Evolutionary conservation across 805 yeast species (phyloP), one percentile per base, ranked within the genome.

Genomic region (Kuraishia ogatae): DNA sequence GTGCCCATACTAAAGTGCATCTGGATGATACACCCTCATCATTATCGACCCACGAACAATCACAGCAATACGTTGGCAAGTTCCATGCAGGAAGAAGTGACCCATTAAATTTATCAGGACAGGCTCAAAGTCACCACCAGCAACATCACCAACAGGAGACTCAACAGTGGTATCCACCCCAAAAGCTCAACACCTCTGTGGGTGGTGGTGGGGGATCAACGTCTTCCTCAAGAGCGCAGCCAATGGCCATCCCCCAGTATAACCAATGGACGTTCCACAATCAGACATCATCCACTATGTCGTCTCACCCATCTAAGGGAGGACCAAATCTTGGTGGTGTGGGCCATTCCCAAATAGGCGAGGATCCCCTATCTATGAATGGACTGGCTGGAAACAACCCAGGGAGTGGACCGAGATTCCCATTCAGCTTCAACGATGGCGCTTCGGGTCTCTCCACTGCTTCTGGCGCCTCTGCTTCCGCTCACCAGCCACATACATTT

Each of bases 91-190:
- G 23, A 8, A n/a, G n/a, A n/a, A n/a, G n/a, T n/a, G n/a, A n/a
- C n/a, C n/a, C n/a, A n/a, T n/a, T n/a, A n/a, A n/a, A n/a, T n/a
- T n/a, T n/a, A n/a, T n/a, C n/a, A n/a, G n/a, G n/a, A 35, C 47
- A 50, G 50, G 56, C 24, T 43, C 66, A 15, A 54, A 54, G n/a
- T 56, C 61, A 21, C 23, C 59, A 54, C 10, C 61, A 28, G 39
- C 59, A 57, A 35, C 59, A 43, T 6, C 4, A 15, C 29, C 48
- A 35, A 39, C 53, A 35, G 48, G 24, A 28, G 24, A 8, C n/a
- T 4, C 52, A 50, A 21, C 46, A 50, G 22, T 47, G 49, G 49
- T 47, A 47, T 15, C 19, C 24, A 3, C 49, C 24, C 15, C 24
- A 47, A 47, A 21, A 22, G 49, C 24, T 20, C 24, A 47, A 21